Evolutionary conservation across 2,329 filamentous ascomycete genomes (phyloP).

Genomic region (Podosphaera leucotricha): DNA sequence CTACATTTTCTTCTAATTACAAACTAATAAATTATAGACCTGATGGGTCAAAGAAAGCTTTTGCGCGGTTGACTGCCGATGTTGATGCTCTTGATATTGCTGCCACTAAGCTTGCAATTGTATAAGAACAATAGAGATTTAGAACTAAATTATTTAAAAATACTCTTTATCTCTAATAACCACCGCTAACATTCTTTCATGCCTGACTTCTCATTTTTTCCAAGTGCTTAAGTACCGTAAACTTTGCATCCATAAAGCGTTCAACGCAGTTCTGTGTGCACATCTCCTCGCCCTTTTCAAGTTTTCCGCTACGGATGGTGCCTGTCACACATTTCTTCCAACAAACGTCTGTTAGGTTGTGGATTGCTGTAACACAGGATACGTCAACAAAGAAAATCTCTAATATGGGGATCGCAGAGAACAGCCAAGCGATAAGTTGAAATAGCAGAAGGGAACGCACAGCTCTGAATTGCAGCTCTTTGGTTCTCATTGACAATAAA

Average conservation of each 20-base stretch:
- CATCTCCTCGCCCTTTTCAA: conserved; percentile 56
- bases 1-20: neutral
- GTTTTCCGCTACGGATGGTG: conserved; percentile 42
- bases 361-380: conserved; percentile 26
- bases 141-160: conserved; percentile 12
- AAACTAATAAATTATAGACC: conserved; percentile 30
- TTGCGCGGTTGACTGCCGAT: conserved; percentile 81
- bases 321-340: conserved; percentile 83
- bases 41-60: conserved; percentile 97
- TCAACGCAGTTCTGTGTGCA: conserved; percentile 89
- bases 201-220: conserved; percentile 30
- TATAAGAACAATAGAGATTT: conserved; percentile 35
- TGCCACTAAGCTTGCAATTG: conserved; percentile 93
- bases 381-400: neutral
- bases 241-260: conserved; percentile 73
- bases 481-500: conserved; percentile 70
- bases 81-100: conserved; percentile 98
- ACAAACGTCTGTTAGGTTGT: conserved; percentile 52
- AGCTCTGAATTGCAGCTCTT: conserved; percentile 41
- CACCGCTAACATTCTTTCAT: neutral
- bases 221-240: conserved; percentile 65
- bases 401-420: neutral
- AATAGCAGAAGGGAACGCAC: conserved; percentile 16
- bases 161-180: conserved; percentile 1
- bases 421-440: neutral